phyloP scores from a whole-genome alignment of 73 alveolate genomes.

The Blepharisma japonicum region DNA sequence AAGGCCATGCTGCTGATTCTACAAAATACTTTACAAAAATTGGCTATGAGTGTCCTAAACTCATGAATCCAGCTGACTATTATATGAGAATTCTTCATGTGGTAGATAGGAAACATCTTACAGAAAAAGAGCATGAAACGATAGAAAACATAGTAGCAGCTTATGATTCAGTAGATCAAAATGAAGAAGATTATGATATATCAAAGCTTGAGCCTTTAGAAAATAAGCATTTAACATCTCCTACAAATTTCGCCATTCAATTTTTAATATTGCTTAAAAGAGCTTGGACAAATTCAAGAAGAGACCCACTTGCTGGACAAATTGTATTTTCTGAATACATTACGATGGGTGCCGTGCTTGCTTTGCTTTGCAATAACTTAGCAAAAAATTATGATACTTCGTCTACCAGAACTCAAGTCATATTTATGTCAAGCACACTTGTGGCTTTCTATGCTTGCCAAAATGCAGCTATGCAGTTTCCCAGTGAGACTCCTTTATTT shows the following conservation, averaged over 20 bases:
- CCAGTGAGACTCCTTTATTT: background rate
- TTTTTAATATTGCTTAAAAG: background rate
- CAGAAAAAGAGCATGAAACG: background rate
- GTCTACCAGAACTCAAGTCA: background rate
- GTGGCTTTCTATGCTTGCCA: background rate
- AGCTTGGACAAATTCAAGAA: background rate
- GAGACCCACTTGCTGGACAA: background rate
- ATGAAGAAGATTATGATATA: background rate
- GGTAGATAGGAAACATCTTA: background rate
- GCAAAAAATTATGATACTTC: background rate
- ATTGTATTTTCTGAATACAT: background rate
- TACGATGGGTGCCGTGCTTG: background rate
- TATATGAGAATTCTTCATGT: conserved; percentile 21
- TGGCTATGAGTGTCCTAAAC: conserved; percentile 37
- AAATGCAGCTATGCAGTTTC: background rate
- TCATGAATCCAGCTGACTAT: conserved; percentile 44
- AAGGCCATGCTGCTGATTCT: conserved; percentile 32
- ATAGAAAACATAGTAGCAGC: background rate
- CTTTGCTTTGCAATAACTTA: background rate
- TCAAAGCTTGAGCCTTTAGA: background rate
- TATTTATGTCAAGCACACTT: background rate
- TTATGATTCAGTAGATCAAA: background rate
- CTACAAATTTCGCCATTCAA: background rate
- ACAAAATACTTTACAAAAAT: conserved; percentile 35
- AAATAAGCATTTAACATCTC: background rate